Conservation (phyloP, 257 asterid genomes). For the Ilex asprella region DNA sequence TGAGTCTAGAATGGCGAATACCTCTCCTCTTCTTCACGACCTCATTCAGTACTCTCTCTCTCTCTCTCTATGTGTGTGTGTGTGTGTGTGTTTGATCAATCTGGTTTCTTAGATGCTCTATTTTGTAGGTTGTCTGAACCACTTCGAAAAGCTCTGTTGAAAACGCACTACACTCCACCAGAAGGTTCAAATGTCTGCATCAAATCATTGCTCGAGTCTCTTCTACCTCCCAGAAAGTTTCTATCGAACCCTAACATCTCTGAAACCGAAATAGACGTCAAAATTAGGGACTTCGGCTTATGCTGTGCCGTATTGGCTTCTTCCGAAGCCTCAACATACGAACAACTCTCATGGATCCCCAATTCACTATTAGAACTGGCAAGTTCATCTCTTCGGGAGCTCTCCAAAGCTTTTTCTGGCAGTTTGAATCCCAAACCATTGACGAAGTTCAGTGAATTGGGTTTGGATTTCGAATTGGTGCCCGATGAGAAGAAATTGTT, state of each 20-base stretch:
- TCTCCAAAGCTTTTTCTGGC: conserved; percentile 35
- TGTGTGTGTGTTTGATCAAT: neutral
- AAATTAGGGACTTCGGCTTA: conserved; percentile 44
- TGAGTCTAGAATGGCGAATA: conserved; percentile 24
- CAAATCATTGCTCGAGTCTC: conserved; percentile 56
- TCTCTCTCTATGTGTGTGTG: neutral
- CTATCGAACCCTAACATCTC: conserved; percentile 15
- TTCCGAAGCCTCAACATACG: conserved; percentile 42
- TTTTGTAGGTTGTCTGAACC: conserved; percentile 47
- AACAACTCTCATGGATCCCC: conserved; percentile 71
- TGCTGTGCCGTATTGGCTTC: conserved; percentile 77
- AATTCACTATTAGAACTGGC: conserved; percentile 40
- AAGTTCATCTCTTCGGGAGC: conserved; percentile 36
- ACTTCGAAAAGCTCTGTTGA: conserved; percentile 31
- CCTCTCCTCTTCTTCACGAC: conserved; percentile 28
- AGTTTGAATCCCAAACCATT: conserved; percentile 24
- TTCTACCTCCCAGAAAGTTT: conserved; percentile 24
- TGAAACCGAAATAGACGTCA: conserved; percentile 17
- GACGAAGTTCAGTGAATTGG: conserved; percentile 46
- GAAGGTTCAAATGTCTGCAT: conserved; percentile 43
- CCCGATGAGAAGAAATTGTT: conserved; percentile 50
- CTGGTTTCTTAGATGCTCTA: conserved; percentile 2
- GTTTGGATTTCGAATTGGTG: conserved; percentile 39
- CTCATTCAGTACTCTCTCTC: conserved; percentile 32
- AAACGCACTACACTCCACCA: conserved; percentile 56